A percentile compares a stretch with the other conserved stretches of the same genome.
Conservation (phyloP, 805 yeast genomes). For the Spencermartinsiella europaea region DNA sequence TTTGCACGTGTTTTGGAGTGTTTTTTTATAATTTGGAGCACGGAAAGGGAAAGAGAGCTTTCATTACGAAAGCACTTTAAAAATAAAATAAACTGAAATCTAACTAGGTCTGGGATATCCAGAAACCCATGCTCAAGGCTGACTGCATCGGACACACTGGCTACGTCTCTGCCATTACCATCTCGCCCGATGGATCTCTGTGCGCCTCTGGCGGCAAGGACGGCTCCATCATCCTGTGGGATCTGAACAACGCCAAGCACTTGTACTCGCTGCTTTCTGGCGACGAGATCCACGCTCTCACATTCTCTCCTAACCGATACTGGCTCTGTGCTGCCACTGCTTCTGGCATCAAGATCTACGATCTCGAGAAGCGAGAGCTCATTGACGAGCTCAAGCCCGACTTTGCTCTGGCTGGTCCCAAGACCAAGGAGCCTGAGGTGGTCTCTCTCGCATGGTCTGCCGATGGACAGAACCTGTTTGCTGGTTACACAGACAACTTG, state of each 20-base stretch:
- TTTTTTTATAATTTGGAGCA: too few species aligned
- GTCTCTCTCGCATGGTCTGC: constrained; percentile 99
- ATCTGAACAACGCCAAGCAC: constrained; percentile 76
- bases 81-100: too few species aligned
- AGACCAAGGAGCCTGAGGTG: constrained; percentile 97
- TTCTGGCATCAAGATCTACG: constrained; percentile 95
- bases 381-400: constrained; percentile 98
- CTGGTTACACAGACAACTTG: constrained; percentile 99
- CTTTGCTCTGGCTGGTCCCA: constrained; percentile 73
- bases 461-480: constrained; percentile 98
- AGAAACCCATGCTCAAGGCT: constrained; percentile 78
- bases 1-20: constrained; percentile 12
- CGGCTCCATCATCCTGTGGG: constrained; percentile 98
- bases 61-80: too few species aligned
- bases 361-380: constrained; percentile 89
- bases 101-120: constrained; percentile 86
- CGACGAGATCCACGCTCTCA: constrained; percentile 96
- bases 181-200: constrained; percentile 99
- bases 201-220: constrained; percentile 99
- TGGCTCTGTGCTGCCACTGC: constrained; percentile 99
- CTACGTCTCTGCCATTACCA: constrained; percentile 93
- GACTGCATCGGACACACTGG: constrained; percentile 99
- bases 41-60: neutral
- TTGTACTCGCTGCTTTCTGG: constrained; percentile 92
- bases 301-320: constrained; percentile 99